Percentiles rank a stretch among this genome's conserved stretches.
Conservation (phyloP, 345 rosid genomes). For the Corchorus capsularis region DNA sequence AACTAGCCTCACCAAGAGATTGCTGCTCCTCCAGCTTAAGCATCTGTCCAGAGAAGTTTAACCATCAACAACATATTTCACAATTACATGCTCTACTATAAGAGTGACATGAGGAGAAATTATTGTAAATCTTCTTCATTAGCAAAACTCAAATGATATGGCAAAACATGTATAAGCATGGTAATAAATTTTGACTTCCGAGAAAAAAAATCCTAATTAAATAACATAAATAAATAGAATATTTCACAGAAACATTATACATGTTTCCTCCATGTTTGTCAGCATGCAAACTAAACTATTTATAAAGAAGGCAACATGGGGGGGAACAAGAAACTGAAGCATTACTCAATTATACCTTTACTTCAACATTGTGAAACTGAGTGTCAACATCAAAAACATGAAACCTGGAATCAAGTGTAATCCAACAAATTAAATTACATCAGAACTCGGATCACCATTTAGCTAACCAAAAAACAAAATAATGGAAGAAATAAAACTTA, state of each 20-base stretch:
- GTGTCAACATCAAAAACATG: constrained; percentile 78
- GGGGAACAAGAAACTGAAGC: constrained; percentile 4
- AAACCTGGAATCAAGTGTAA: constrained; percentile 48
- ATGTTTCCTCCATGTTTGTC: neutral
- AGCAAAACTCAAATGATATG: neutral
- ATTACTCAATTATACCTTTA: constrained; percentile 50
- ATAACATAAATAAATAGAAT: neutral
- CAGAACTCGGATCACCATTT: constrained; percentile 18
- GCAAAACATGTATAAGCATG: neutral
- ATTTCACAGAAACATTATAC: neutral
- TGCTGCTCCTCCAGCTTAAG: constrained; percentile 77
- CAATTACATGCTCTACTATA: constrained; percentile 8
- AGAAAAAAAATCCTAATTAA: neutral
- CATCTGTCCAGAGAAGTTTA: constrained; percentile 47
- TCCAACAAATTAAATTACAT: constrained; percentile 26
- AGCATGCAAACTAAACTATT: constrained; percentile 1
- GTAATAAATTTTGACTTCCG: neutral
- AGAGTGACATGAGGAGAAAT: neutral
- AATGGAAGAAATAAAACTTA: constrained; percentile 42
- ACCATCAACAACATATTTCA: constrained; percentile 8
- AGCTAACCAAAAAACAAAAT: neutral
- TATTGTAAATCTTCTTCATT: neutral
- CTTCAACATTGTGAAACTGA: constrained; percentile 66
- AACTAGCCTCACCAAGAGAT: constrained; percentile 69
- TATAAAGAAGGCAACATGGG: neutral